Evolutionary conservation across 1,139 yeast species (phyloP), one percentile per base, ranked within the genome.

Genomic region (Blastobotrys aristatus): DNA sequence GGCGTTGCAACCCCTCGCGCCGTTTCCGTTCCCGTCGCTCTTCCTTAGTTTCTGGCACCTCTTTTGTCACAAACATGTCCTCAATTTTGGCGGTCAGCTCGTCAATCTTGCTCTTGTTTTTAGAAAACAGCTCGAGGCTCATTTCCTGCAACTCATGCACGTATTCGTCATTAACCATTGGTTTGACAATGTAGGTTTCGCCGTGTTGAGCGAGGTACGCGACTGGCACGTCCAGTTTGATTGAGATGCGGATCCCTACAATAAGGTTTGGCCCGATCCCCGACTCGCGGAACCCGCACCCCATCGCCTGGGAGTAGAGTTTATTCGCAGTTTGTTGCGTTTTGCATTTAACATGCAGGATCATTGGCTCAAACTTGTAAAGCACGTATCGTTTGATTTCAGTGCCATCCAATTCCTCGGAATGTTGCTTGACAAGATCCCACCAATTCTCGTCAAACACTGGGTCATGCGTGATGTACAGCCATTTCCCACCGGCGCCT

Each of bases 401-500:
- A 6, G 29, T 37, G 24, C 26, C 48, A 5, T 20, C 43, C n/a
- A 43, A 34, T 3, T 39, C 46, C 16, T 41, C 48, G 3, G 14
- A 22, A 21, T 43, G 43, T 11, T 8, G 20, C 26, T 38, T 45
- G 22, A 49, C 48, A 5, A 31, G 11, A 2, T 44, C 57, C 63
- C 76, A 70, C 92, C 92, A 83, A n/a, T 53, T 54, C 14, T 6
- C 50, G 60, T 84, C 68, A 11, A 75, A 69, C 1, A 59, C 55
- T 1, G 75, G 70, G 40, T 82, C 79, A 61, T 87, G 96, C 0
- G 88, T 79, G 2, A 87, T 88, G 67, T 78, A 87, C n/a, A 86
- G 59, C 96, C 96, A 87, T 50, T 73, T 74, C 0, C 96, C 96
- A 43, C 88, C 86, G 47, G 80, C 77, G 2, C 96, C 96, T 59